Base-by-base conservation (phyloP, 495 filamentous ascomycete species). In the Aspergillus egyptiacus region DNA sequence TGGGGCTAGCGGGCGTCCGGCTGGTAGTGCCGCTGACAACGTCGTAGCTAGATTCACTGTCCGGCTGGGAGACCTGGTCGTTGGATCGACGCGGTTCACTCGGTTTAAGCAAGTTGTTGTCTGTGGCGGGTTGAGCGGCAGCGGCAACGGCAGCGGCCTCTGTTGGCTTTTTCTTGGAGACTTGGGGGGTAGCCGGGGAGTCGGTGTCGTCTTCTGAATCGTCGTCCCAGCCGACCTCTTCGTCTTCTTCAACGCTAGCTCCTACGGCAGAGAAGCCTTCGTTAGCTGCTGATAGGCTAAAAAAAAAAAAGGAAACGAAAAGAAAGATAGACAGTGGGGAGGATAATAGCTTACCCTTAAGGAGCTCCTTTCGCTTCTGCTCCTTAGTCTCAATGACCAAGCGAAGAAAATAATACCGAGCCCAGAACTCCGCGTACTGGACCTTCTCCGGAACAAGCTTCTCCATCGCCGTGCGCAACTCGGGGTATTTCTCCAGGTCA, bases 311-410 rank as follows among this genome's bases (percentile, higher is more conserved):
- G 37, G 31, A 34, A 31, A 44, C 37, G 14, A 36, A 22, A n/a
- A n/a, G n/a, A n/a, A n/a, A n/a, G n/a, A n/a, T n/a, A n/a, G n/a
- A n/a, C n/a, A n/a, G n/a, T n/a, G n/a, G n/a, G n/a, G n/a, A n/a
- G n/a, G n/a, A n/a, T n/a, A n/a, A n/a, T n/a, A 18, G 58, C 72
- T 55, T 74, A 96, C 93, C 93, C 68, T 95, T 95, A 36, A 99
- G 70, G 52, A 99, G 70, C 62, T 97, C 93, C 60, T 85, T 82
- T 64, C 93, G 75, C 69, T 89, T 81, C 58, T 86, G 82, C 75
- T 99, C 93, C 48, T 96, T 89, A n/a, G 84, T 90, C 70, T 97
- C 93, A 52, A 99, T 84, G 18, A 94, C 89, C 54, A 94, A 84
- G 56, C 94, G 74, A 51, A 97, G 71, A 73, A 96, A 99, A 57